Evolutionary conservation across 2,329 filamentous ascomycete genomes (phyloP).

Genomic region (Trichoderma lentiforme): DNA sequence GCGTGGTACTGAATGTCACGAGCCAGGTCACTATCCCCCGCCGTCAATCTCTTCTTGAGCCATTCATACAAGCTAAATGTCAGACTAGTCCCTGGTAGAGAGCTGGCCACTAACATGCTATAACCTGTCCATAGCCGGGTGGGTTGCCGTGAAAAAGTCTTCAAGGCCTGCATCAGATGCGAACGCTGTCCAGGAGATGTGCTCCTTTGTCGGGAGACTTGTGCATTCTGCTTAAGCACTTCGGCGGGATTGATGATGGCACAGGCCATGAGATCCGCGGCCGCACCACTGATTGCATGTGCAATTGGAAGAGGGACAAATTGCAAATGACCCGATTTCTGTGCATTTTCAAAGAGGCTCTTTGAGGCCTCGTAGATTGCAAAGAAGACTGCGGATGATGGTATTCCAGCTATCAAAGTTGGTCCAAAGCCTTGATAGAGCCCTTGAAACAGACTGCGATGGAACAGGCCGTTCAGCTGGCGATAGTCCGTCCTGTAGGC

Average conservation of each 20-base stretch:
- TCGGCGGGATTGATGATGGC: neutral
- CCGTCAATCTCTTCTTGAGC: neutral
- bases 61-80: neutral
- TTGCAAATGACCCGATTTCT: neutral
- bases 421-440: neutral
- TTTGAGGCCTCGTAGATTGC: neutral
- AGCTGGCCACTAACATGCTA: neutral
- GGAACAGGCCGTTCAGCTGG: neutral
- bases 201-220: neutral
- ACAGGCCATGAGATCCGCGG: neutral
- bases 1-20: neutral
- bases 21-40: neutral
- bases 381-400: neutral
- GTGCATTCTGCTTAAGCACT: neutral
- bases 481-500: neutral
- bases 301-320: neutral
- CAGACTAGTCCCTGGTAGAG: neutral
- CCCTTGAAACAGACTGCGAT: neutral
- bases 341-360: neutral
- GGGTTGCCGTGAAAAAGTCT: neutral
- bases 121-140: neutral
- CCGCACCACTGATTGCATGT: neutral
- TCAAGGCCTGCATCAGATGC: neutral
- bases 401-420: neutral
- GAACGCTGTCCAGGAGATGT: neutral